Percentiles rank a stretch among this genome's conserved stretches.
These are phyloP conservation scores for Cystofilobasidium capitatum DNA, from an alignment of 768 basidiomycete species.

Conservation along the genomic window DNA sequence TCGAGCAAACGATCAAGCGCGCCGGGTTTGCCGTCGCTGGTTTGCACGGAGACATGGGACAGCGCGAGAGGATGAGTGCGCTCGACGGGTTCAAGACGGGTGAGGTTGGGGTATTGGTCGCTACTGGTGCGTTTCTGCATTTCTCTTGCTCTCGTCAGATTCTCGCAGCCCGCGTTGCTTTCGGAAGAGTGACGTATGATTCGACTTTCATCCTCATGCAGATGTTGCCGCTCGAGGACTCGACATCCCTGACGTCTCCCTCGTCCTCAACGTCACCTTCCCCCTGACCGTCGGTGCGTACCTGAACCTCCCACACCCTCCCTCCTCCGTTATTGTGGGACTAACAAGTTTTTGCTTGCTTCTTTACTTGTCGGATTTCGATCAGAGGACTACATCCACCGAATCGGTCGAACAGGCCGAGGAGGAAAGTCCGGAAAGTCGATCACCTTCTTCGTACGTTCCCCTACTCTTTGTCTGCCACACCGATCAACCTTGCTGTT, in stretches of 20 bases:
- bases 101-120: slow-evolving; percentile 69
- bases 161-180: neutral
- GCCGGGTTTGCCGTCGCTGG: slow-evolving; percentile 70
- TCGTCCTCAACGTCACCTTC: slow-evolving; percentile 92
- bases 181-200: no score
- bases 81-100: slow-evolving; percentile 81
- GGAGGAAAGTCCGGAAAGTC: slow-evolving; percentile 26
- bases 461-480: neutral
- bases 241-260: slow-evolving; percentile 90
- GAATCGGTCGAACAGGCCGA: slow-evolving; percentile 29
- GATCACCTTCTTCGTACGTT: slow-evolving; percentile 29
- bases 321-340: no score
- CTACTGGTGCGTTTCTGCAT: slow-evolving; percentile 48
- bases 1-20: slow-evolving; percentile 64
- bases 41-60: slow-evolving; percentile 84
- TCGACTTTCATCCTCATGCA: slow-evolving; percentile 32
- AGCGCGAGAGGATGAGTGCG: slow-evolving; percentile 70
- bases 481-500: neutral
- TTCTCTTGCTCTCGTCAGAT: no score
- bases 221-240: slow-evolving; percentile 95
- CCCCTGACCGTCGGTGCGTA: slow-evolving; percentile 89
- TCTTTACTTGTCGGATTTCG: neutral
- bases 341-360: slow-evolving; percentile 76
- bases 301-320: slow-evolving; percentile 41
- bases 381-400: slow-evolving; percentile 28